Evolutionary conservation across 1,284 basidiomycete species (phyloP).

Genomic region (Lentinus polychrous): DNA sequence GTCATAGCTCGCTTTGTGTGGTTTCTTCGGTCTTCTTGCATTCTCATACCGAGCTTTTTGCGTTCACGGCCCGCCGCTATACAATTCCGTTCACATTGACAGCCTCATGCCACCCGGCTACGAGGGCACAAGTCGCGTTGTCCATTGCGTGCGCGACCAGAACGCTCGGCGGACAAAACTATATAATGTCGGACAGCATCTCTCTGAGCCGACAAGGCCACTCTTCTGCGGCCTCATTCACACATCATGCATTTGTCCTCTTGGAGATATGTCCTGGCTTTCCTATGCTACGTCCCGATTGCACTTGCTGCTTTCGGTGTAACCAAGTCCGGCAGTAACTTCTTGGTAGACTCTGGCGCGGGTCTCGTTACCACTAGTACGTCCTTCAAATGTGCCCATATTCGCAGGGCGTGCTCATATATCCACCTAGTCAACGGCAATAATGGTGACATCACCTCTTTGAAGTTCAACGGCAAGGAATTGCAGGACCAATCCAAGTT

Average conservation of each 20-base stretch:
- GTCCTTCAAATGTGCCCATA: conserved; percentile 9
- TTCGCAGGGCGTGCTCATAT: background rate
- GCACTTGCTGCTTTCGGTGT: conserved; percentile 39
- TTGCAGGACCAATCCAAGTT: conserved; percentile 38
- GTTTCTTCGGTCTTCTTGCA: background rate
- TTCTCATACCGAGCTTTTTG: conserved; percentile 4
- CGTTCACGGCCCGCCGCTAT: background rate
- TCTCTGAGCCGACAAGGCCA: background rate
- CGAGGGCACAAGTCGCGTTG: background rate
- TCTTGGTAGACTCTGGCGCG: conserved; percentile 38
- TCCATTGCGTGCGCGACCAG: too few relatives aligned
- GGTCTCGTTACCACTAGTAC: conserved; percentile 39
- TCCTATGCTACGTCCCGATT: conserved; percentile 2
- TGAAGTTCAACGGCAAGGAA: conserved; percentile 38
- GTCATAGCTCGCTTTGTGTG: background rate
- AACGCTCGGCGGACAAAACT: background rate
- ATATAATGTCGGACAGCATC: background rate
- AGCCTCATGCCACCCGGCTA: background rate
- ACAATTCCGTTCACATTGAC: background rate
- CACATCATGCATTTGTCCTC: background rate
- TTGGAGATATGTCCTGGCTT: background rate
- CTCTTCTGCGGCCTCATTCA: background rate
- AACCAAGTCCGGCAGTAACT: conserved; percentile 32
- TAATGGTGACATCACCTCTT: conserved; percentile 39
- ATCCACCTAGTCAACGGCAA: conserved; percentile 28